Base-by-base conservation (phyloP, 192 early-diverging fungal genomes). In the Obelidium mucronatum region DNA sequence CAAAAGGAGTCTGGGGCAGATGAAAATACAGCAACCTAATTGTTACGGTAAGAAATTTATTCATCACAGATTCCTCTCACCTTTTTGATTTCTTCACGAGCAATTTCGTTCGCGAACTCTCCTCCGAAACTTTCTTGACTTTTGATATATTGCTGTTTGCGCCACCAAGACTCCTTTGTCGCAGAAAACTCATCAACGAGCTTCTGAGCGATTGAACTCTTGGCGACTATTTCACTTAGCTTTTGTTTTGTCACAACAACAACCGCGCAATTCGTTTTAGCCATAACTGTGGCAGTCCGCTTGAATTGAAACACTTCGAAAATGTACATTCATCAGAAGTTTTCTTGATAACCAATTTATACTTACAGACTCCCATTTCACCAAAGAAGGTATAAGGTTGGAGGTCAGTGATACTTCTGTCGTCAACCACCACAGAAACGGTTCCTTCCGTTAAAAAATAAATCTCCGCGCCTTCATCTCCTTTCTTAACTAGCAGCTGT, bases 101-200 rank as follows among this genome's bases (percentile, higher is more conserved):
- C 85, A 73, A 86, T 80, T 40, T 82, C 79, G 30, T 74, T 51
- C 19, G 79, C 64, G 54, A 86, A 86, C 69, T 86, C 85, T 0
- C 82, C 76, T 40, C 85, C 85, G 72, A 86, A 86, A 1, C 75
- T 44, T 51, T 75, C 66, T 26, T 36, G 36, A 19, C 60, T 55
- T 24, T 60, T 58, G 11, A 64, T 34, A 36, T 59, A 71, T 60
- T 70, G 53, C 62, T 80, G 78, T n/a, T 61, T 48, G 35, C 53
- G 35, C 80, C 77, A 80, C 77, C 74, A 79, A 15, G 42, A 48
- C 13, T 65, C 59, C 28, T 81, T 79, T 26, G 61, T 59, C 13
- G 56, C 61, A 26, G 74, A 54, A 56, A 53, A 64, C 13, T 68
- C 73, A 6, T 77, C 58, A 30, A 75, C 30, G 40, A 68, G 22